These are phyloP conservation scores for Aureobasidium sp. DNA, from an alignment of 2,329 filamentous ascomycete genomes.

Conservation along the genomic window DNA sequence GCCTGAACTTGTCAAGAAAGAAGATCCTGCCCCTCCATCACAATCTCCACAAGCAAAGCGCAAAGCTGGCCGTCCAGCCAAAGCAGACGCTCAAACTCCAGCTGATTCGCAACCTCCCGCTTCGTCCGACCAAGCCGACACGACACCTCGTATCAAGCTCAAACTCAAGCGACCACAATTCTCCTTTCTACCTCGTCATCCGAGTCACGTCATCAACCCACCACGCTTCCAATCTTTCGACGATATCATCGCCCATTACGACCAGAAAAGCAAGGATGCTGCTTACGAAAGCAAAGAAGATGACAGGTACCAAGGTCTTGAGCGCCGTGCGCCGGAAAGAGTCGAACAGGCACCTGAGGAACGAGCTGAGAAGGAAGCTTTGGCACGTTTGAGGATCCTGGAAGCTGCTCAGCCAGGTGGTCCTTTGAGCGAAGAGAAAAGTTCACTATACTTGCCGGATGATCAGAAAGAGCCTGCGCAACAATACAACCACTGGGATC, in stretches of 20 bases:
- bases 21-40: not conserved
- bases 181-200: conserved; percentile 20
- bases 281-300: conserved; percentile 38
- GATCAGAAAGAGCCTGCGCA: conserved; percentile 57
- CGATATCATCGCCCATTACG: conserved; percentile 24
- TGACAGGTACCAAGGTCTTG: conserved; percentile 26
- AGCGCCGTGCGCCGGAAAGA: conserved; percentile 39
- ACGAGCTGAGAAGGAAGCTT: conserved; percentile 56
- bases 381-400: conserved; percentile 59
- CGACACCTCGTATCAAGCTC: conserved; percentile 3
- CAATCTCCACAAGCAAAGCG: conserved; percentile 4
- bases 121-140: not conserved
- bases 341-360: conserved; percentile 39
- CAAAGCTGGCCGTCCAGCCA: conserved; percentile 5
- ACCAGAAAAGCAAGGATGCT: conserved; percentile 24
- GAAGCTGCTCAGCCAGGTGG: conserved; percentile 67
- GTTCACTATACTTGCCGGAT: conserved; percentile 65
- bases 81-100: not conserved
- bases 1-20: not conserved
- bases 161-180: conserved; percentile 9
- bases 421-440: conserved; percentile 59
- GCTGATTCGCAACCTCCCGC: not conserved
- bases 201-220: conserved; percentile 21
- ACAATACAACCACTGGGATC: conserved; percentile 82
- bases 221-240: conserved; percentile 21